These are phyloP conservation scores for Termitomyces sp. DNA, from an alignment of 1,284 basidiomycete genomes.

Conservation along the genomic window DNA sequence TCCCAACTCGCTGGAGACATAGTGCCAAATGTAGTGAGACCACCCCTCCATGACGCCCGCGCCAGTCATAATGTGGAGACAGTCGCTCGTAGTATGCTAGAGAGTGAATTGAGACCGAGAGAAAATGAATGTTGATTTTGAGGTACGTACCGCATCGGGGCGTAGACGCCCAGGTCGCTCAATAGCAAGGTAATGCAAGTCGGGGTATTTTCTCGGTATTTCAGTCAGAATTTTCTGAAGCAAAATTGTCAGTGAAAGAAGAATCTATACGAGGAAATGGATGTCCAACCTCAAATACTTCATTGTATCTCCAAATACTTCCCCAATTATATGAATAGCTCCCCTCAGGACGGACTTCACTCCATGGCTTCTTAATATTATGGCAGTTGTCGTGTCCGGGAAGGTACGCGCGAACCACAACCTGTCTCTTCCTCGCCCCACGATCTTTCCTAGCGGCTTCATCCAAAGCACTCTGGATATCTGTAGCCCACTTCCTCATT, in stretches of 20 bases:
- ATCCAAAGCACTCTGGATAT: constrained; percentile 39
- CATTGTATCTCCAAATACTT: constrained; percentile 51
- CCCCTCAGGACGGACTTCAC: constrained; percentile 33
- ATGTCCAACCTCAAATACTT: constrained; percentile 44
- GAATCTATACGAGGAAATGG: neutral
- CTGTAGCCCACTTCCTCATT: constrained; percentile 47
- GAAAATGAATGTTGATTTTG: neutral
- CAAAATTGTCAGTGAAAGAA: neutral
- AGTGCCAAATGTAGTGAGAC: constrained; percentile 68
- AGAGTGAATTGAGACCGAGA: neutral
- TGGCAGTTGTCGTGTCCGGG: constrained; percentile 65
- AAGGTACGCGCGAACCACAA: constrained; percentile 55
- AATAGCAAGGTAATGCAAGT: constrained; percentile 54
- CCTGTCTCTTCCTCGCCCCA: constrained; percentile 33
- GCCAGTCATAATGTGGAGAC: constrained; percentile 60
- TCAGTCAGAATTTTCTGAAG: constrained; percentile 36
- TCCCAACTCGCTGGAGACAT: constrained; percentile 31
- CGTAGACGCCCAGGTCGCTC: constrained; percentile 54
- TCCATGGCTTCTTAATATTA: constrained; percentile 36
- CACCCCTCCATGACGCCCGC: constrained; percentile 66
- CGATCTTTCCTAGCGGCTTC: constrained; percentile 14
- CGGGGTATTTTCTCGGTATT: constrained; percentile 35
- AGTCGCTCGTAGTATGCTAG: constrained; percentile 55
- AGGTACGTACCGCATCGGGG: constrained; percentile 52
- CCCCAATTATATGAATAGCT: constrained; percentile 61